phyloP scores from a whole-genome alignment of 495 filamentous ascomycete genomes.

The Usnea hakonensis region DNA sequence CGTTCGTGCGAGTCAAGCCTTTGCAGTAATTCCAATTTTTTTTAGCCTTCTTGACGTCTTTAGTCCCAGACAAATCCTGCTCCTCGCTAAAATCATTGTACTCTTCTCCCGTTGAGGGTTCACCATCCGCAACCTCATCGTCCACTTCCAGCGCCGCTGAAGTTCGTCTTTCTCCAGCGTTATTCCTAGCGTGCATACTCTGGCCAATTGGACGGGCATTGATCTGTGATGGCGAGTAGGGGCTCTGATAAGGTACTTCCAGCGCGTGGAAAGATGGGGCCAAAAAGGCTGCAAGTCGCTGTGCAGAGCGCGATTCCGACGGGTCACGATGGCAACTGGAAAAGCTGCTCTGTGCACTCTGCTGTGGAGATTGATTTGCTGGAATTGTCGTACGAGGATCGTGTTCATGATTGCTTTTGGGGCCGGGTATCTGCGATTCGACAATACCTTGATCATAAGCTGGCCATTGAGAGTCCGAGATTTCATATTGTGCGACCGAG shows the following conservation, averaged over 20 bases:
- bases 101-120: background rate
- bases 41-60: background rate
- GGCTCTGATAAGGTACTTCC: too few species aligned
- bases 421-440: background rate
- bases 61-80: background rate
- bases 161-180: background rate
- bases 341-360: too few species aligned
- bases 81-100: background rate
- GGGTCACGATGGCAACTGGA: too few species aligned
- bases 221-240: too few species aligned
- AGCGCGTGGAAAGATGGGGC: too few species aligned
- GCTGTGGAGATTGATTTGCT: too few species aligned
- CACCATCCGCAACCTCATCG: background rate
- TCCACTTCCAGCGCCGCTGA: background rate
- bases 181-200: background rate
- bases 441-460: background rate
- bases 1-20: background rate
- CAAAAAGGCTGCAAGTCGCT: too few species aligned
- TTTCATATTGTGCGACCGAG: background rate
- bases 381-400: background rate
- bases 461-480: background rate
- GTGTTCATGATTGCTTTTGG: background rate
- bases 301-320: too few species aligned
- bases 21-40: background rate
- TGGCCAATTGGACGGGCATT: background rate